These are phyloP conservation scores for Sedum album DNA, from an alignment of 164 flowering plant genomes.

Conservation along the genomic window DNA sequence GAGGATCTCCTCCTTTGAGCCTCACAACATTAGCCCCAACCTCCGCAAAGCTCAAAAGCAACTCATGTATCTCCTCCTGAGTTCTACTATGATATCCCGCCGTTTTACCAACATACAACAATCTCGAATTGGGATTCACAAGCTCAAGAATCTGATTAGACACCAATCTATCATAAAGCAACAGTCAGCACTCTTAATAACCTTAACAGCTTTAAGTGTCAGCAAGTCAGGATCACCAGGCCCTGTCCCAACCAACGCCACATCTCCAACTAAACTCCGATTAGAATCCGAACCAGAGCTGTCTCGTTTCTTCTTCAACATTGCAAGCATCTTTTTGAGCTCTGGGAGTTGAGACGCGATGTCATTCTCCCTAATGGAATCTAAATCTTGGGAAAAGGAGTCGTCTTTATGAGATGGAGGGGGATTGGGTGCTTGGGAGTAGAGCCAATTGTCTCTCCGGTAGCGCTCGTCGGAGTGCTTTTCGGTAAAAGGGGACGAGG, in stretches of 20 bases:
- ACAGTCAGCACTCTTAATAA: slow-evolving; percentile 67
- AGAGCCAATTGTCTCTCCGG: slow-evolving; percentile 61
- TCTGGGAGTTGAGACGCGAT: slow-evolving; percentile 81
- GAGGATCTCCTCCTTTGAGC: slow-evolving; percentile 95
- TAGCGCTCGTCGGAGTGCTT: slow-evolving; percentile 58
- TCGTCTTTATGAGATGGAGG: slow-evolving; percentile 4
- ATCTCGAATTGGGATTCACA: slow-evolving; percentile 60
- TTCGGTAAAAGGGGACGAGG: slow-evolving; percentile 64
- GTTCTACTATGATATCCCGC: slow-evolving; percentile 98
- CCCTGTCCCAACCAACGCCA: slow-evolving; percentile 93
- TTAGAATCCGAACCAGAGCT: slow-evolving; percentile 10
- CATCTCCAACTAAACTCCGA: slow-evolving; percentile 46
- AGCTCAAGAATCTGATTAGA: slow-evolving; percentile 80
- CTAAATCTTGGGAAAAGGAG: slow-evolving; percentile 20
- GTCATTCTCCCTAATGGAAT: slow-evolving; percentile 39
- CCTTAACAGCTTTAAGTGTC: slow-evolving; percentile 77
- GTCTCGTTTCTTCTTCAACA: slow-evolving; percentile 42
- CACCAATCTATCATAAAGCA: slow-evolving; percentile 88
- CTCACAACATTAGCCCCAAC: slow-evolving; percentile 85
- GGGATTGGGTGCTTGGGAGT: slow-evolving; percentile 12
- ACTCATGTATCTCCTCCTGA: slow-evolving; percentile 95
- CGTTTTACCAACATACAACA: slow-evolving; percentile 93
- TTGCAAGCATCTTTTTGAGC: slow-evolving; percentile 54
- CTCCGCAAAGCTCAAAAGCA: slow-evolving; percentile 82
- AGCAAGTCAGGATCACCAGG: slow-evolving; percentile 93